Conservation (phyloP, 2,329 filamentous ascomycete genomes). For the Colletotrichum tropicicola region DNA sequence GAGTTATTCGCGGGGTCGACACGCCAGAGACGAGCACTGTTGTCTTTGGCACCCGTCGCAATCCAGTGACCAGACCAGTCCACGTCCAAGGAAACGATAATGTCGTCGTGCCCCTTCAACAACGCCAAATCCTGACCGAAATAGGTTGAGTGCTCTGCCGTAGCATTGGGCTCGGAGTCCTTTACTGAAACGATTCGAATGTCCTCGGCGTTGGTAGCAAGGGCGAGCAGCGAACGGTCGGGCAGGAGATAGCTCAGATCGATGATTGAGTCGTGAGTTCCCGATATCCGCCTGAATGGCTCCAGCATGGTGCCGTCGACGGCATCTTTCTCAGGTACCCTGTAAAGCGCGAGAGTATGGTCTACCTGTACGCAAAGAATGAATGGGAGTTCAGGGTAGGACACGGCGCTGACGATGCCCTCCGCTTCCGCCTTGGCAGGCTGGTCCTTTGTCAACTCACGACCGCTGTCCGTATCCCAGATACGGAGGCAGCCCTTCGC, state of each 20-base stretch:
- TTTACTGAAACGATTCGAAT: constrained; percentile 83
- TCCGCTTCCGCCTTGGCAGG: constrained; percentile 66
- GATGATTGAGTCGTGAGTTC: constrained; percentile 97
- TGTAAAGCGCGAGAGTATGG: constrained; percentile 84
- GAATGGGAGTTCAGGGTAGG: constrained; percentile 71
- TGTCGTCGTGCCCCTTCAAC: constrained; percentile 91
- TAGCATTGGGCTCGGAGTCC: constrained; percentile 44
- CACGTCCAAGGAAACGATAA: constrained; percentile 91
- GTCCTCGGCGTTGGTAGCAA: constrained; percentile 96
- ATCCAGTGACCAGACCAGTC: constrained; percentile 99
- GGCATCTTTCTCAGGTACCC: constrained; percentile 49
- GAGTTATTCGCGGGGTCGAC: constrained; percentile 79
- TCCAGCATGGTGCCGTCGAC: constrained; percentile 40
- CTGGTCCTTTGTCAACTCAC: constrained; percentile 83
- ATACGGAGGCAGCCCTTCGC: constrained; percentile 84
- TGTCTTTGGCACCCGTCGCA: constrained; percentile 95
- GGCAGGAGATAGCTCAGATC: constrained; percentile 88
- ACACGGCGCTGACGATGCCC: constrained; percentile 77
- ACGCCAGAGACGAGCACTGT: constrained; percentile 90
- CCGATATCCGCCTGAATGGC: constrained; percentile 83
- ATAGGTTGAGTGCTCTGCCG: constrained; percentile 56
- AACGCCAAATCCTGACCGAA: constrained; percentile 91
- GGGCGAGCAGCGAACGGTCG: constrained; percentile 82
- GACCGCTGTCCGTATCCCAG: constrained; percentile 82
- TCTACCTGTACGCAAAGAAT: constrained; percentile 88